These are phyloP conservation scores for Quercus robur DNA, from an alignment of 306 rosid genomes.

Conservation along the genomic window DNA sequence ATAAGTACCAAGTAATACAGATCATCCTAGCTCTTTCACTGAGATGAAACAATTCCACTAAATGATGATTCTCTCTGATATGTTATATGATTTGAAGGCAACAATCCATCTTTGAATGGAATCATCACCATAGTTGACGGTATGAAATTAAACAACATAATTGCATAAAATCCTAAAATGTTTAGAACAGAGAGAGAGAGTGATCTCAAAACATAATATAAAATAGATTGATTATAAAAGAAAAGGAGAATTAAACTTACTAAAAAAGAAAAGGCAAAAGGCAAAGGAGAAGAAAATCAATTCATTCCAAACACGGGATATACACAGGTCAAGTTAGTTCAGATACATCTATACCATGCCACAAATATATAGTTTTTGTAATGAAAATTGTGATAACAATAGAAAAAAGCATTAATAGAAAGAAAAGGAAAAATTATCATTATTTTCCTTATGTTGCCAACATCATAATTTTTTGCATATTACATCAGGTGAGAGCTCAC, in stretches of 20 bases:
- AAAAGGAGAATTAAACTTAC: background rate
- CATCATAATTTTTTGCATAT: background rate
- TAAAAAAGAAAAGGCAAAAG: no score
- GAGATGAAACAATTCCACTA: conserved; percentile 3
- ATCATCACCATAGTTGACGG: background rate
- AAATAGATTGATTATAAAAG: background rate
- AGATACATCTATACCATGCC: background rate
- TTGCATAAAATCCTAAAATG: background rate
- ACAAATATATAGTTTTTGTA: background rate
- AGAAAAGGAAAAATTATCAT: conserved; percentile 5
- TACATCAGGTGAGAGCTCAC: conserved; percentile 36
- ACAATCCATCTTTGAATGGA: background rate
- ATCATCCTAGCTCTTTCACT: background rate
- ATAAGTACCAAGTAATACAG: conserved; percentile 8
- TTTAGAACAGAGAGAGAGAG: background rate
- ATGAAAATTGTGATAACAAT: background rate
- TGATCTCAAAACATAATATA: background rate
- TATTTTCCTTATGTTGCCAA: conserved; percentile 1
- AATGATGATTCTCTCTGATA: background rate
- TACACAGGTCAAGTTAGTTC: background rate
- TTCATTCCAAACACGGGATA: background rate
- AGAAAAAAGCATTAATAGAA: background rate
- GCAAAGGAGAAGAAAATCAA: background rate
- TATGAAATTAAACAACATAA: background rate
- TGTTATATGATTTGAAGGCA: background rate